Conservation (phyloP, 192 early-diverging fungal genomes). For the Backusella tuberculispora region DNA sequence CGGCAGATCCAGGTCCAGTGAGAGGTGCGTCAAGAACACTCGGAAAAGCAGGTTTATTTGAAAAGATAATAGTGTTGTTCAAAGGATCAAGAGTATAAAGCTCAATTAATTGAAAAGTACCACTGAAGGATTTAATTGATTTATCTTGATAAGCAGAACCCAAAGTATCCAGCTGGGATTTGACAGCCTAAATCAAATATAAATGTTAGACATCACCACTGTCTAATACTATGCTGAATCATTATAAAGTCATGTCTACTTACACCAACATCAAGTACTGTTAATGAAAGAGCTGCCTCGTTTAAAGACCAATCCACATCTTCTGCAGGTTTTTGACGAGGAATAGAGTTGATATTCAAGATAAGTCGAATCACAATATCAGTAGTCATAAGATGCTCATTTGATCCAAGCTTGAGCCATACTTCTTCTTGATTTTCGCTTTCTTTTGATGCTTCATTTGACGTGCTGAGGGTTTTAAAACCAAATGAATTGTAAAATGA, state of each 20-base stretch:
- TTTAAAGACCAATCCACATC: conserved; percentile 25
- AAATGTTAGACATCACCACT: not conserved
- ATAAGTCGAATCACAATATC: conserved; percentile 21
- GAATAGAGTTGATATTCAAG: not conserved
- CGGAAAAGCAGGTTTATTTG: conserved; percentile 49
- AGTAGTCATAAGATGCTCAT: not conserved
- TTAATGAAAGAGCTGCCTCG: conserved; percentile 22
- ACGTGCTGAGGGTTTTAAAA: conserved; percentile 28
- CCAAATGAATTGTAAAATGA: conserved; percentile 37
- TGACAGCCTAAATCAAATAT: conserved; percentile 36
- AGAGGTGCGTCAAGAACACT: conserved; percentile 2
- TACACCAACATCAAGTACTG: conserved; percentile 25
- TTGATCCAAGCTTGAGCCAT: conserved; percentile 16
- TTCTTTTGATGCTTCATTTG: conserved; percentile 13
- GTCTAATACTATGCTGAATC: not conserved
- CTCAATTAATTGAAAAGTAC: conserved; percentile 33
- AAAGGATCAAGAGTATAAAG: conserved; percentile 77
- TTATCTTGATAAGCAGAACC: conserved; percentile 45
- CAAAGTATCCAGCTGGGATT: conserved; percentile 36
- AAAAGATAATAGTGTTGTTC: conserved; percentile 80
- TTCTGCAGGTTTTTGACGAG: not conserved
- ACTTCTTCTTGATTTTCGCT: not conserved
- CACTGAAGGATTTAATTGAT: conserved; percentile 24
- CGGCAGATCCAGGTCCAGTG: not conserved
- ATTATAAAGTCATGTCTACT: not conserved